phyloP scores from a whole-genome alignment of 2,329 filamentous ascomycete genomes.

The Dichotomopilus funicola region DNA sequence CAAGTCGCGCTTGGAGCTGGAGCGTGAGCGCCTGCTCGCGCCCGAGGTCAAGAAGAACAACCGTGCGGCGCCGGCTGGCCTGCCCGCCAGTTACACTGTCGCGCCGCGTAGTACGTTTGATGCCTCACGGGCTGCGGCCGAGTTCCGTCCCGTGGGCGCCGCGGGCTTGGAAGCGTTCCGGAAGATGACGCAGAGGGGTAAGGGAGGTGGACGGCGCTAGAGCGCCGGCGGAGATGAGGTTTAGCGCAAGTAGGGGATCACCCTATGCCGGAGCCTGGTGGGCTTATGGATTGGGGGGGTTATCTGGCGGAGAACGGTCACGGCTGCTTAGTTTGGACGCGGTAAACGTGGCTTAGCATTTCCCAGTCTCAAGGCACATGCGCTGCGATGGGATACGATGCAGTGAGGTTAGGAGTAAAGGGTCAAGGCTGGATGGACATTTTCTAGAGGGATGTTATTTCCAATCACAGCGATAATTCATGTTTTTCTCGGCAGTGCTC shows the following conservation, averaged over 20 bases:
- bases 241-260: background rate
- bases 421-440: no score
- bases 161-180: conserved; percentile 58
- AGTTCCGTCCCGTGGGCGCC: conserved; percentile 56
- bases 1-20: conserved; percentile 39
- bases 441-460: no score
- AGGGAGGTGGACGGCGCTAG: conserved; percentile 31
- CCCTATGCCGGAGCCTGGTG: background rate
- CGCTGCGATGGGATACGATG: no score
- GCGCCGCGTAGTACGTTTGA: conserved; percentile 58
- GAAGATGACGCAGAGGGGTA: conserved; percentile 58
- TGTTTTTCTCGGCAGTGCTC: no score
- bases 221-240: background rate
- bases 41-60: conserved; percentile 46
- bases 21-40: conserved; percentile 53
- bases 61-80: conserved; percentile 48
- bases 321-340: no score
- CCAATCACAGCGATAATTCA: no score
- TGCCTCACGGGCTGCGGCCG: conserved; percentile 38
- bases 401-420: no score
- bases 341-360: no score
- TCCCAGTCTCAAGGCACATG: no score
- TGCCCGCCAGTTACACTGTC: conserved; percentile 53
- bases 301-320: no score
- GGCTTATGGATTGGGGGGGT: no score